These are phyloP conservation scores for Coemansia sp. DNA, from an alignment of 192 early-diverging fungal genomes.

Conservation along the genomic window DNA sequence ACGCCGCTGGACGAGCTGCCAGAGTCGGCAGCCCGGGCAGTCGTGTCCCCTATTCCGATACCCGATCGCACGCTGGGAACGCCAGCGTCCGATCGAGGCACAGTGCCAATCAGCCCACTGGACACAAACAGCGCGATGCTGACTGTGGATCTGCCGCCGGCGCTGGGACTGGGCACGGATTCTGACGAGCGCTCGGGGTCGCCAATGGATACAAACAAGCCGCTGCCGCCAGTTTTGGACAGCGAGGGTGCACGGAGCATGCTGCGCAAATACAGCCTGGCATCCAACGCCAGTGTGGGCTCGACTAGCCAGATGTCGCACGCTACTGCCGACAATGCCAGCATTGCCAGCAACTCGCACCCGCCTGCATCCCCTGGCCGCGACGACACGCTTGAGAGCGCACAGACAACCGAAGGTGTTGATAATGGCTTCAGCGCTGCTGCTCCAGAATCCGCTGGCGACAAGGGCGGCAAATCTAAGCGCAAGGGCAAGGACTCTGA, in stretches of 20 bases:
- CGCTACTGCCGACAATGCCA: slow-evolving; percentile 1
- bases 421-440: neutral
- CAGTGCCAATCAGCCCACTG: neutral
- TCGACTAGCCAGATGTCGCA: slow-evolving; percentile 2
- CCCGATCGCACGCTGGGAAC: slow-evolving; percentile 6
- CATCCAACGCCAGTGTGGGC: neutral
- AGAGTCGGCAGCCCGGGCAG: neutral
- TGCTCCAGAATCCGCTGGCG: neutral
- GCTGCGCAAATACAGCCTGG: slow-evolving; percentile 9
- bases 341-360: neutral
- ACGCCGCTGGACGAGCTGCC: neutral
- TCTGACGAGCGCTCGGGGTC: slow-evolving; percentile 1
- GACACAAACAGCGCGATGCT: slow-evolving; percentile 1
- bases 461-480: slow-evolving; percentile 7
- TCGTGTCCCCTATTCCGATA: slow-evolving; percentile 12
- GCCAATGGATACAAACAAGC: slow-evolving; percentile 25
- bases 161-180: slow-evolving; percentile 2
- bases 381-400: neutral
- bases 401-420: neutral
- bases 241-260: neutral
- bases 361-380: neutral
- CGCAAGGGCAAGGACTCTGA: slow-evolving; percentile 21
- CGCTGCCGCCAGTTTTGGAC: slow-evolving; percentile 19
- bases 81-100: neutral
- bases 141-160: slow-evolving; percentile 1